Percentiles rank a stretch among this genome's conserved stretches.
Conservation (phyloP, 208 protist genomes). For the Leishmania guyanensis region DNA sequence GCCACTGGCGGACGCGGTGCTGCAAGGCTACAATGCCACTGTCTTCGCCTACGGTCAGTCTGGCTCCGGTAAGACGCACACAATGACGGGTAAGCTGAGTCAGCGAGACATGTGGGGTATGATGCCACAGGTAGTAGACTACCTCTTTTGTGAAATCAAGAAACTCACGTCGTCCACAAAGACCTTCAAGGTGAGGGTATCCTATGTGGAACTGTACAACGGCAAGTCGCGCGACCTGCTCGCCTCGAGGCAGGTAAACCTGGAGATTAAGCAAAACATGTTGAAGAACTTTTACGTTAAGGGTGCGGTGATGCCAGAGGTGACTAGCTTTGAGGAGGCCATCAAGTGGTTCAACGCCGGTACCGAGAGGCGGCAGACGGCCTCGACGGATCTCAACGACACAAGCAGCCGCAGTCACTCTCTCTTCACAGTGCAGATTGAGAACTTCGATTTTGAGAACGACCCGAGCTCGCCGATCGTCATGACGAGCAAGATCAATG, state of each 20-base stretch:
- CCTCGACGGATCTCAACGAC: constrained; percentile 92
- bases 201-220: constrained; percentile 93
- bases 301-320: constrained; percentile 89
- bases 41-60: constrained; percentile 94
- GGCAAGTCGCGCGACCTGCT: constrained; percentile 90
- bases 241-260: constrained; percentile 71
- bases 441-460: constrained; percentile 89
- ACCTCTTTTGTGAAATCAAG: constrained; percentile 87
- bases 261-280: constrained; percentile 93
- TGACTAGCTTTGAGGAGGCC: constrained; percentile 82
- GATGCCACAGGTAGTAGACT: constrained; percentile 90
- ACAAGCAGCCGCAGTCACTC: constrained; percentile 91
- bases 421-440: constrained; percentile 90
- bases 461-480: constrained; percentile 80
- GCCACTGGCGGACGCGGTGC: constrained; percentile 82
- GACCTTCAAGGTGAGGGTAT: constrained; percentile 89
- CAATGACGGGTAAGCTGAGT: constrained; percentile 89
- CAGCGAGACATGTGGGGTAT: constrained; percentile 86
- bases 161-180: constrained; percentile 82
- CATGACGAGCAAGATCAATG: constrained; percentile 92
- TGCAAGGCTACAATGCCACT: constrained; percentile 93
- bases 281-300: constrained; percentile 93
- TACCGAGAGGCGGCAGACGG: constrained; percentile 87
- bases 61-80: constrained; percentile 92
- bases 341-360: constrained; percentile 89